These are phyloP conservation scores for Bremia lactucae DNA, from an alignment of 352 stramenopile genomes.

Conservation along the genomic window DNA sequence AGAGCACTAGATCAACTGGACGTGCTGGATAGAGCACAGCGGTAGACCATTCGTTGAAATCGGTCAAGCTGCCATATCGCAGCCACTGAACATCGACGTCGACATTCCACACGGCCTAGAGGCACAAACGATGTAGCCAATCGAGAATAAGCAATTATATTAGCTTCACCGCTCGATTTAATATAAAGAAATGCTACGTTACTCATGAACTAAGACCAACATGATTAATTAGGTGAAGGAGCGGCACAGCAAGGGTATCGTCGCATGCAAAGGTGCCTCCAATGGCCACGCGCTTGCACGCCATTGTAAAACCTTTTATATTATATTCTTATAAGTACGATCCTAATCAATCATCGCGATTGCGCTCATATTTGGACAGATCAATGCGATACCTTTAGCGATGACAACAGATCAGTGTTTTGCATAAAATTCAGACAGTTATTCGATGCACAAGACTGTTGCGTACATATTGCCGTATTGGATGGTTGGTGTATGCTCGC, in stretches of 20 bases:
- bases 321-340: conserved; percentile 19
- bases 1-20: conserved; percentile 32
- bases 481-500: conserved; percentile 67
- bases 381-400: conserved; percentile 63
- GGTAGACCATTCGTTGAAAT: conserved; percentile 23
- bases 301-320: conserved; percentile 5
- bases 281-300: conserved; percentile 24
- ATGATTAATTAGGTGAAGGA: conserved; percentile 37
- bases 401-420: not conserved
- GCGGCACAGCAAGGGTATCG: conserved; percentile 35
- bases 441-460: not conserved
- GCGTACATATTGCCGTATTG: conserved; percentile 80
- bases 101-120: conserved; percentile 18
- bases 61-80: conserved; percentile 32
- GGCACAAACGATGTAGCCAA: not conserved
- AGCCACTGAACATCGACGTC: conserved; percentile 42
- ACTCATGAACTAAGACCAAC: no score
- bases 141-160: not conserved
- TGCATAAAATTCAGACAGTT: not conserved
- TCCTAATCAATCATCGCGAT: conserved; percentile 25
- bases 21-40: conserved; percentile 4
- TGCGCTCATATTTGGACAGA: conserved; percentile 55
- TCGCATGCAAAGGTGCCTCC: conserved; percentile 55
- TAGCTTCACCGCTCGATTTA: no score
- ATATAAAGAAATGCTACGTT: no score